A percentile compares a stretch with the other conserved stretches of the same genome.
phyloP scores from a whole-genome alignment of 495 filamentous ascomycete species.

The Penicillium roqueforti region DNA sequence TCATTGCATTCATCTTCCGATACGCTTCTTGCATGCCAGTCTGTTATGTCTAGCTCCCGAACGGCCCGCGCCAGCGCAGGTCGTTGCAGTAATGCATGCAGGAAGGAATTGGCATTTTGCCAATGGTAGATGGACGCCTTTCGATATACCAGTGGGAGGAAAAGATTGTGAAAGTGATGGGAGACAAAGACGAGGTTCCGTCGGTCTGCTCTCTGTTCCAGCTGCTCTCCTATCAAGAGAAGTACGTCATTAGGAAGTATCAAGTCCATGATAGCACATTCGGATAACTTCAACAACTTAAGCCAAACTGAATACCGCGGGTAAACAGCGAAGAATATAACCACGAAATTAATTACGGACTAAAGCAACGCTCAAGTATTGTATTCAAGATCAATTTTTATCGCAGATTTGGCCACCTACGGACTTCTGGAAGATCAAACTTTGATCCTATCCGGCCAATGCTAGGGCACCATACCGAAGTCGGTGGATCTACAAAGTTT shows the following conservation, averaged over 20 bases:
- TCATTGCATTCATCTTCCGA: slow-evolving; percentile 5
- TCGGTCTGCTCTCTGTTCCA: slow-evolving; percentile 27
- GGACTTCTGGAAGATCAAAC: slow-evolving; percentile 3
- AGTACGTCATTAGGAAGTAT: slow-evolving; percentile 32
- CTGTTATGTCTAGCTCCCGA: slow-evolving; percentile 22
- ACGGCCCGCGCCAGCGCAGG: slow-evolving; percentile 27
- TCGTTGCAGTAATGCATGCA: slow-evolving; percentile 18
- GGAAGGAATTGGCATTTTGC: slow-evolving; percentile 20
- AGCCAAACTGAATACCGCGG: background rate
- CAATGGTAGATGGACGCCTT: slow-evolving; percentile 18
- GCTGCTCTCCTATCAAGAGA: slow-evolving; percentile 28
- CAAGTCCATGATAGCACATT: background rate
- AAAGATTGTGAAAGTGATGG: slow-evolving; percentile 30
- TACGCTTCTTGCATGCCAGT: slow-evolving; percentile 15
- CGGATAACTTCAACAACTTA: background rate
- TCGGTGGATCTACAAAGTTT: background rate
- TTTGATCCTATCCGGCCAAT: slow-evolving; percentile 3
- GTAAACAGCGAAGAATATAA: background rate
- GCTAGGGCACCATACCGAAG: background rate
- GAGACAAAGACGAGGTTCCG: slow-evolving; percentile 33
- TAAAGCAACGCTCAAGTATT: background rate
- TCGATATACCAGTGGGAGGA: slow-evolving; percentile 27
- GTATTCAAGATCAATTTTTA: background rate
- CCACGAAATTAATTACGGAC: background rate
- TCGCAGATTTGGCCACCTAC: background rate